Percentiles rank a stretch among this genome's conserved stretches.
Evolutionary conservation across 1,284 basidiomycete species (phyloP).

Genomic region (Irpex lacteus): DNA sequence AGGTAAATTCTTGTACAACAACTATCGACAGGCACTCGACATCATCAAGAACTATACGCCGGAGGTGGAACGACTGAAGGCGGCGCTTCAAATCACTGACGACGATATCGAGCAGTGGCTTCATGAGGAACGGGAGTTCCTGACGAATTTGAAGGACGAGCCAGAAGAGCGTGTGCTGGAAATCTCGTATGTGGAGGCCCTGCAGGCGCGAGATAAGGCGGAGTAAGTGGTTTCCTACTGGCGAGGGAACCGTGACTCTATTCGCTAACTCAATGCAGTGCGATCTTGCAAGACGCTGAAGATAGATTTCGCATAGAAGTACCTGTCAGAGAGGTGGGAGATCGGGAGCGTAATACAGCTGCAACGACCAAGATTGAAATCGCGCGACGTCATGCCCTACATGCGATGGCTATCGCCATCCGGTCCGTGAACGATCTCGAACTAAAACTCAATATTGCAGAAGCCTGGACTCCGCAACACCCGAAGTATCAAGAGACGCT

Average conservation of each 20-base stretch:
- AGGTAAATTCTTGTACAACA: slow-evolving; percentile 18
- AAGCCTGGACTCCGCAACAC: slow-evolving; percentile 19
- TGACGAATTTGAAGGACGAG: slow-evolving; percentile 13
- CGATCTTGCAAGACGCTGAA: background rate
- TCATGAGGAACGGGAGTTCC: slow-evolving; percentile 7
- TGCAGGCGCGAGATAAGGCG: background rate
- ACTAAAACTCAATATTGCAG: slow-evolving; percentile 16
- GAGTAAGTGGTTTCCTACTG: background rate
- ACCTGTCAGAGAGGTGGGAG: background rate
- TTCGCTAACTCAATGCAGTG: background rate
- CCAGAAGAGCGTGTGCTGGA: slow-evolving; percentile 9
- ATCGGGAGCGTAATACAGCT: background rate
- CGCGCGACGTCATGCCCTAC: slow-evolving; percentile 1
- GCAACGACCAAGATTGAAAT: slow-evolving; percentile 7
- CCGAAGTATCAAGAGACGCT: slow-evolving; percentile 15
- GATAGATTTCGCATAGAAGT: background rate
- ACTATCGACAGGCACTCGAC: slow-evolving; percentile 18
- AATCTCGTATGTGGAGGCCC: slow-evolving; percentile 14
- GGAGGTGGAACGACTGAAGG: background rate
- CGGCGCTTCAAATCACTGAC: slow-evolving; percentile 3
- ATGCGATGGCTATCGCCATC: slow-evolving; percentile 1
- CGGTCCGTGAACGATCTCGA: slow-evolving; percentile 19
- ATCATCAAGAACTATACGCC: slow-evolving; percentile 12
- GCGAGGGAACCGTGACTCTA: no score
- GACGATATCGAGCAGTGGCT: slow-evolving; percentile 15